Evolutionary conservation across 2,329 filamentous ascomycete species (phyloP), one percentile per base, ranked within the genome.

Genomic region (Metarhizium robertsii): DNA sequence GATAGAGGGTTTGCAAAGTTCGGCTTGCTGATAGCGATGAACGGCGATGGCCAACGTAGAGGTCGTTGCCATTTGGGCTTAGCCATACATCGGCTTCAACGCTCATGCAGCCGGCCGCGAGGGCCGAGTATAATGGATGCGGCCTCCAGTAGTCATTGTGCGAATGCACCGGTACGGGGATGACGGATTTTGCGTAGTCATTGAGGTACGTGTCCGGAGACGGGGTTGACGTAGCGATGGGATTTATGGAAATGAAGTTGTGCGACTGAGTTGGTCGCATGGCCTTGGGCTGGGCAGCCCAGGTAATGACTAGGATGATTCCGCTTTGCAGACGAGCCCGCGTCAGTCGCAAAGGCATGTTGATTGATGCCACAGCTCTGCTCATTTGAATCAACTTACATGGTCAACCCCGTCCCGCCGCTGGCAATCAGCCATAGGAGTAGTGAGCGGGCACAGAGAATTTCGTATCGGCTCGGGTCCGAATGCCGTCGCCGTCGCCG

Each of bases 41-140:
- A 7, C 69, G 73, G 48, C 80, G 78, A 64, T 90, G 86, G 1
- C 84, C 85, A 36, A 90, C 80, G 50, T 79, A 79, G 4, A 89
- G 73, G 8, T 69, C 69, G 18, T 66, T 63, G 51, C 79, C 74
- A 48, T 78, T 77, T 18, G 18, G 32, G 10, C 42, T 49, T 1
- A 82, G 72, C 83, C 83, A 89, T 10, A 88, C 79, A 61, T 89
- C 86, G 3, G 84, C 84, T 68, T 89, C 86, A 2, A 87, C 75
- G 18, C 84, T 78, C 3, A 78, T 79, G 61, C 81, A 86, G 6
- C 83, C 80, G 2, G 77, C 77, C 7, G 74, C 69, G 1, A 85
- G 69, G 18, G 85, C 85, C 2, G 81, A 80, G 62, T 80, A 86
- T 6, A 89, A 71, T 0, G 85, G 84, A 1, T 81, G 74, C 10